Base-by-base conservation (phyloP, 2,329 filamentous ascomycete species). In the Penicillium sp. region DNA sequence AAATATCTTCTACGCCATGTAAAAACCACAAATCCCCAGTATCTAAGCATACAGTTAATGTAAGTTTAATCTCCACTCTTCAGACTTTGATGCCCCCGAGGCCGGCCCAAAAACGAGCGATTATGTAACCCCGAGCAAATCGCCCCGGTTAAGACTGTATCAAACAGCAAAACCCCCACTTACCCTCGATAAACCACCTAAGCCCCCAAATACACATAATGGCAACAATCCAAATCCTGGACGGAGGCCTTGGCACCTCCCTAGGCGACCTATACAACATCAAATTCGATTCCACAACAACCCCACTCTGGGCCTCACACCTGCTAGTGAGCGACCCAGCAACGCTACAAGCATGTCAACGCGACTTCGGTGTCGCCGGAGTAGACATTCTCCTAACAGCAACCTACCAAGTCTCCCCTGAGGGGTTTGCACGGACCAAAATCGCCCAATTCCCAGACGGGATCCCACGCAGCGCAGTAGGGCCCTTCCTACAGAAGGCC, bases 241-340 rank as follows among this genome's bases (percentile, higher is more conserved):
- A 89, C 68, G 87, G 87, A 53, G 87, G 87, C 8, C 80, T 89
- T 23, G 87, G 87, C 35, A 89, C 87, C 3, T 84, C 85, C 0
- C 83, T 89, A 3, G 81, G 87, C 66, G 82, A 86, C 59, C 58
- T 80, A 29, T 83, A 87, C 69, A 71, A 73, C 55, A 67, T 83
- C 58, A 75, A 69, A 15, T 89, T 89, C 70, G 73, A 76, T 51
- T 71, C 61, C 39, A 58, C 75, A 29, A 68, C 75, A 38, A 76
- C 73, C 12, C 87, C 87, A 0, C 80, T 89, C 39, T 89, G 87
- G 87, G 88, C 87, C 0, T 86, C 86, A 0, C 82, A 89, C 66
- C 78, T 89, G 6, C 79, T 89, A n/a, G 67, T 88, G 53, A 76
- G 80, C 36, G 77, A 81, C 61, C 79, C 77, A 3, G 63, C 75